These are phyloP conservation scores for Populus simonii DNA, from an alignment of 345 rosid species.

Conservation along the genomic window DNA sequence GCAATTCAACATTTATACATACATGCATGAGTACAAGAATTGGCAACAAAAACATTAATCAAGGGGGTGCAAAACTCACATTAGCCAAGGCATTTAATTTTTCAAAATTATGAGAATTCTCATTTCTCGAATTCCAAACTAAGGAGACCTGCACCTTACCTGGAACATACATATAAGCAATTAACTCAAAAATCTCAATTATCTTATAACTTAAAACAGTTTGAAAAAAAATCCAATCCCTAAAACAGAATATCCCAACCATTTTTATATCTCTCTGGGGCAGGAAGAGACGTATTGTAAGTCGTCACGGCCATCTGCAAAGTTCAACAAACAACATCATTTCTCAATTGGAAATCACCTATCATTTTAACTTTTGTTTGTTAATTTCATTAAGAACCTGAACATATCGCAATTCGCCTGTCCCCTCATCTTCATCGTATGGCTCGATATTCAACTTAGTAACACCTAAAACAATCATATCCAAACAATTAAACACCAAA, in stretches of 20 bases:
- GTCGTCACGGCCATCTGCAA: slow-evolving; percentile 92
- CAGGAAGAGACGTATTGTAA: slow-evolving; percentile 69
- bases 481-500: not conserved
- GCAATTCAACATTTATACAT: not conserved
- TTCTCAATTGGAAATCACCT: slow-evolving; percentile 7
- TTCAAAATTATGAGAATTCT: slow-evolving; percentile 57
- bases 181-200: slow-evolving; percentile 8
- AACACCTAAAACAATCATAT: slow-evolving; percentile 45
- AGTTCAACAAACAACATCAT: slow-evolving; percentile 11
- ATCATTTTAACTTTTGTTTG: not conserved
- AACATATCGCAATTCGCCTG: slow-evolving; percentile 83
- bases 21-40: not conserved
- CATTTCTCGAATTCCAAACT: slow-evolving; percentile 94
- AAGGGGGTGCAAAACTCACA: slow-evolving; percentile 39
- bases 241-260: slow-evolving; percentile 32
- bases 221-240: not conserved
- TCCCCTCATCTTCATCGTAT: slow-evolving; percentile 75
- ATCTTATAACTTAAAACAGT: not conserved
- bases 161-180: slow-evolving; percentile 28
- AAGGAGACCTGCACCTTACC: slow-evolving; percentile 83
- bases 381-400: slow-evolving; percentile 49
- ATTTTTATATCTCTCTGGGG: slow-evolving; percentile 71
- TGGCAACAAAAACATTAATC: not conserved
- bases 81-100: slow-evolving; percentile 70
- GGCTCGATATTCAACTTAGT: slow-evolving; percentile 62